Percentiles rank a stretch among this genome's conserved stretches.
Evolutionary conservation across 2,329 filamentous ascomycete genomes (phyloP).

Genomic region (Trichoderma semiorbis): DNA sequence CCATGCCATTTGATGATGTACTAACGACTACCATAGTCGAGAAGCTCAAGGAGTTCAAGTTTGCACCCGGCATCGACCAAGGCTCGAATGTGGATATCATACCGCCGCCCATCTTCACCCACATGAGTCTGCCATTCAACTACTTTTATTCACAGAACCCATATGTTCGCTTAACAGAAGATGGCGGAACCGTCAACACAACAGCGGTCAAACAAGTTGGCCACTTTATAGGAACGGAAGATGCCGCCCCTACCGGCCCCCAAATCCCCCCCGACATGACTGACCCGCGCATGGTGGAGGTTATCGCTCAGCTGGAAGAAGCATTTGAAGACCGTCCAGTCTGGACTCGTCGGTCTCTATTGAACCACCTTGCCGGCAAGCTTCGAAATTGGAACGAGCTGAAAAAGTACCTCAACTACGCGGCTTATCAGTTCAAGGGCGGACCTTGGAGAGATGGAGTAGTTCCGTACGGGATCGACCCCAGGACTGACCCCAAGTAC

Average conservation of each 20-base stretch:
- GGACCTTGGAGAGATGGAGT: slow-evolving; percentile 90
- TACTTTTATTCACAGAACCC: slow-evolving; percentile 85
- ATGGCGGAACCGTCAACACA: slow-evolving; percentile 55
- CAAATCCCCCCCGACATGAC: slow-evolving; percentile 55
- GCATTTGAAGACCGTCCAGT: slow-evolving; percentile 74
- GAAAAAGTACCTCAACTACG: slow-evolving; percentile 75
- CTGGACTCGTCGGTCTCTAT: slow-evolving; percentile 79
- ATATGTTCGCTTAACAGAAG: slow-evolving; percentile 61
- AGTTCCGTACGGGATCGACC: slow-evolving; percentile 82
- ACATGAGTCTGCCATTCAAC: slow-evolving; percentile 70
- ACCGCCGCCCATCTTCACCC: slow-evolving; percentile 75
- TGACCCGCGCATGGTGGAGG: slow-evolving; percentile 58
- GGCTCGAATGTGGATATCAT: slow-evolving; percentile 65
- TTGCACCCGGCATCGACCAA: slow-evolving; percentile 60
- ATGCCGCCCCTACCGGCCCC: slow-evolving; percentile 61
- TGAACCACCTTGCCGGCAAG: slow-evolving; percentile 63
- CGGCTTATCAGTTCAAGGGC: slow-evolving; percentile 87
- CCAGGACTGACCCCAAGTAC: slow-evolving; percentile 70
- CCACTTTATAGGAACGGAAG: slow-evolving; percentile 58
- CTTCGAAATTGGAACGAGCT: slow-evolving; percentile 56
- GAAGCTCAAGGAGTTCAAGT: slow-evolving; percentile 58
- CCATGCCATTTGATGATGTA: slow-evolving; percentile 22
- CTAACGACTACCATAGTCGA: slow-evolving; percentile 32
- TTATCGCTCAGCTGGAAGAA: slow-evolving; percentile 60
- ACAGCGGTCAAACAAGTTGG: slow-evolving; percentile 57